Percentiles rank a stretch among this genome's conserved stretches.
These are phyloP conservation scores for Tetraselmis striata DNA, from an alignment of 139 green algal species.

Conservation along the genomic window DNA sequence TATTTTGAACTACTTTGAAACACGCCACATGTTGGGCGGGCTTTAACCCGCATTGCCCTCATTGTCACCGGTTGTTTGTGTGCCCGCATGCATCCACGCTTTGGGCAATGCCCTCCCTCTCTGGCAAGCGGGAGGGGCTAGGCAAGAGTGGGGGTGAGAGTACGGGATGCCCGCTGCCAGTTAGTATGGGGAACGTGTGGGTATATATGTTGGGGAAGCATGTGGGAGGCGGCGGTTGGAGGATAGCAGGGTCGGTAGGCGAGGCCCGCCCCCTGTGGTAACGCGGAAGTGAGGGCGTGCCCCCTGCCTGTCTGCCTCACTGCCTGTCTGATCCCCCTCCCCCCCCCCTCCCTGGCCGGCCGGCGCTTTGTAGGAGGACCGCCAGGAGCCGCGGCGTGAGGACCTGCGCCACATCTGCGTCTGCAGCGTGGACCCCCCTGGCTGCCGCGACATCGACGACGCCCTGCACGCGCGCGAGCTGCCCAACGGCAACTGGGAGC, in stretches of 20 bases:
- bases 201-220: no score
- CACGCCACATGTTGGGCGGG: no score
- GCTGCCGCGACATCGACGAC: constrained; percentile 90
- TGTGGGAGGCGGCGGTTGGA: no score
- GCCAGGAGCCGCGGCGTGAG: background rate
- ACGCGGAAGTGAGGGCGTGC: background rate
- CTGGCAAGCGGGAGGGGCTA: no score
- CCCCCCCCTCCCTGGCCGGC: constrained; percentile 23
- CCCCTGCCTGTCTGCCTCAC: constrained; percentile 5
- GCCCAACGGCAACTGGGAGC: constrained; percentile 32
- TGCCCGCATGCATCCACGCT: no score
- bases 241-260: no score
- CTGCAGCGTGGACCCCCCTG: constrained; percentile 77
- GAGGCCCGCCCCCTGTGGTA: background rate
- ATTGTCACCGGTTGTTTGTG: no score
- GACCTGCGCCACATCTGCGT: constrained; percentile 66
- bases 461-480: constrained; percentile 67
- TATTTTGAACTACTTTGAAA: no score
- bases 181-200: background rate
- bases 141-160: no score
- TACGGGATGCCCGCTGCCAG: background rate
- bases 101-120: no score
- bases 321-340: background rate
- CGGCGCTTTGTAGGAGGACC: background rate
- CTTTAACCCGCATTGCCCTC: no score